Evolutionary conservation across 2,329 filamentous ascomycete species (phyloP).

Genomic region (Leptographium wingfieldii): DNA sequence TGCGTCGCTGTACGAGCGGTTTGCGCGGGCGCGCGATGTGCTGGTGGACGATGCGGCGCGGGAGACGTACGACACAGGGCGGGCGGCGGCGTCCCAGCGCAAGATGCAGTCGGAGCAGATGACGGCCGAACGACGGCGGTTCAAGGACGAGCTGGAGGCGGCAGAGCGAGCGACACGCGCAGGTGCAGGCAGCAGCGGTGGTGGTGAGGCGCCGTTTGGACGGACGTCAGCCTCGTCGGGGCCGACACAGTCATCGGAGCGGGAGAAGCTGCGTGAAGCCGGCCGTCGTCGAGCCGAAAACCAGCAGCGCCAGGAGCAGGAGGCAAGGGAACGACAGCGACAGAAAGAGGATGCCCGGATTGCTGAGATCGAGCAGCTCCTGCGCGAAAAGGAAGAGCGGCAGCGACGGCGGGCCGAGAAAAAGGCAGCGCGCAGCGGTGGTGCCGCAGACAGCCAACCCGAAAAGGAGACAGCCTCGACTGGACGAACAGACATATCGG

Average conservation of each 20-base stretch:
- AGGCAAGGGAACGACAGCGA: constrained; percentile 28
- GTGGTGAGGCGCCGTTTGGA: constrained; percentile 1
- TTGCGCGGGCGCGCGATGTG: constrained; percentile 78
- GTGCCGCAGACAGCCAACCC: not conserved
- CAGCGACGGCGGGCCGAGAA: constrained; percentile 26
- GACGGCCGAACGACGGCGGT: constrained; percentile 56
- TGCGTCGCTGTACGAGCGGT: constrained; percentile 69
- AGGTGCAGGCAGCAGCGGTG: constrained; percentile 15
- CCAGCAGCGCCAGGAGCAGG: constrained; percentile 26
- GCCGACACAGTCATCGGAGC: constrained; percentile 13
- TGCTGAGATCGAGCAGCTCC: constrained; percentile 29
- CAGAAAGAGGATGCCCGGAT: constrained; percentile 27
- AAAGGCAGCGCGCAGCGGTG: constrained; percentile 17
- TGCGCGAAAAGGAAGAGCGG: constrained; percentile 28
- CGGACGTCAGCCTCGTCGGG: not conserved
- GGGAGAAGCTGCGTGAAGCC: constrained; percentile 20
- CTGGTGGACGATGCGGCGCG: constrained; percentile 60
- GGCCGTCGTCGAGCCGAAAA: constrained; percentile 26
- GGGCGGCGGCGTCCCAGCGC: constrained; percentile 57
- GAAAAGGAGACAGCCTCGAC: not conserved
- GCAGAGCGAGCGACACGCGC: constrained; percentile 46
- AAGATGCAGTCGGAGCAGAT: constrained; percentile 60
- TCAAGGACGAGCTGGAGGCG: constrained; percentile 78
- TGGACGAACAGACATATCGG: not conserved
- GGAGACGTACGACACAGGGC: constrained; percentile 64